Percentiles rank a stretch among this genome's conserved stretches.
Evolutionary conservation across 441 rosid species (phyloP).

Genomic region (Populus hybrid): DNA sequence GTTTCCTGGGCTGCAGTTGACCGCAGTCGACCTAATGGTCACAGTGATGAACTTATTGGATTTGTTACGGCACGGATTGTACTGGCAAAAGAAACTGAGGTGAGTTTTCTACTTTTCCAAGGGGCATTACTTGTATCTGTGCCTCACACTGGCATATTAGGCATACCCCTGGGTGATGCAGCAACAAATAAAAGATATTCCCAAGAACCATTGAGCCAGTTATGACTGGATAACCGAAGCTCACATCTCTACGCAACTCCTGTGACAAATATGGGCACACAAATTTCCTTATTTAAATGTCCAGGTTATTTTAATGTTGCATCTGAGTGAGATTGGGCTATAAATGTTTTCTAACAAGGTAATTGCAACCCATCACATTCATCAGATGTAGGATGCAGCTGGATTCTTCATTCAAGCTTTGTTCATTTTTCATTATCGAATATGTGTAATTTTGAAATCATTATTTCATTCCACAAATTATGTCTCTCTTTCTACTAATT

Average conservation of each 20-base stretch:
- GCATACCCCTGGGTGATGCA: not conserved
- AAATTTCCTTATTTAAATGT: not conserved
- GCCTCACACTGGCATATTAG: slow-evolving; percentile 11
- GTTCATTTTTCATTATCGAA: not conserved
- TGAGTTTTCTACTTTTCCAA: slow-evolving; percentile 34
- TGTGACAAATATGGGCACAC: not conserved
- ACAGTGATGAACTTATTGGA: slow-evolving; percentile 78
- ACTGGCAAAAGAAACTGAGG: slow-evolving; percentile 84
- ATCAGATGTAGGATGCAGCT: not conserved
- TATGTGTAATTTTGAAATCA: not conserved
- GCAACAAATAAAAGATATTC: not conserved
- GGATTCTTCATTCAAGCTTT: not conserved
- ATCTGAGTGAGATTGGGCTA: slow-evolving; percentile 1
- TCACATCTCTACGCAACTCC: not conserved
- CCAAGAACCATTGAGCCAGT: not conserved
- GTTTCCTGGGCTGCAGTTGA: slow-evolving; percentile 98
- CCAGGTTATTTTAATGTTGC: not conserved
- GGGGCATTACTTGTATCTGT: slow-evolving; percentile 12
- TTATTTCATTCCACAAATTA: not conserved
- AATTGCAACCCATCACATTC: not conserved
- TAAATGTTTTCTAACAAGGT: not conserved
- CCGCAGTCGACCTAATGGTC: slow-evolving; percentile 65
- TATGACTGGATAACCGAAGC: slow-evolving; percentile 1
- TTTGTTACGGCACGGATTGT: slow-evolving; percentile 83
- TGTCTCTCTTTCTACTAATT: not conserved